A percentile compares a stretch with the other conserved stretches of the same genome.
Evolutionary conservation across 345 rosid species (phyloP).

Genomic region (thale cress (Arabidopsis thaliana)): DNA sequence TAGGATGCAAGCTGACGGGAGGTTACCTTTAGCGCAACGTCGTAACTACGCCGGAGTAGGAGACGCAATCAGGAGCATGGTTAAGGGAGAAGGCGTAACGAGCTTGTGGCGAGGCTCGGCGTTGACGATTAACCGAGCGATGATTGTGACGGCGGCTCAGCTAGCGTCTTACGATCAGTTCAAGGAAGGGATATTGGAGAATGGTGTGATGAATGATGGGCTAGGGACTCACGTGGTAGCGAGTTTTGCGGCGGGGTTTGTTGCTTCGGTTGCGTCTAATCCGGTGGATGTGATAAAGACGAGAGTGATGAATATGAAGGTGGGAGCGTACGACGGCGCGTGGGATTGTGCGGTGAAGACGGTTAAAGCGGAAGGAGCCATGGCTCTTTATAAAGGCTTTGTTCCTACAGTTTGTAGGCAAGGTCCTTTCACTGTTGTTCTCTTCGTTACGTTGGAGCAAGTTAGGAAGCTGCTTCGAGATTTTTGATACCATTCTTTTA

Average conservation of each 20-base stretch:
- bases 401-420: constrained; percentile 82
- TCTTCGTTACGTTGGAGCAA: constrained; percentile 84
- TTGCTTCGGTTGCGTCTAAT: constrained; percentile 79
- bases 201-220: constrained; percentile 59
- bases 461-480: constrained; percentile 65
- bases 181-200: constrained; percentile 63
- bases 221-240: constrained; percentile 75
- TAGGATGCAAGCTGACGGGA: constrained; percentile 85
- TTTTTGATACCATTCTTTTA: constrained; percentile 29
- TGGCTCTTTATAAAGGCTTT: constrained; percentile 79
- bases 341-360: constrained; percentile 74
- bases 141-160: constrained; percentile 83
- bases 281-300: constrained; percentile 89
- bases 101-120: constrained; percentile 73
- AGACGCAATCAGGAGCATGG: constrained; percentile 70
- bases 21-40: constrained; percentile 65
- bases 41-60: constrained; percentile 71
- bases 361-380: constrained; percentile 61
- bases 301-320: constrained; percentile 86
- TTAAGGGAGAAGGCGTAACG: constrained; percentile 52
- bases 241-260: constrained; percentile 77
- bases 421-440: constrained; percentile 78
- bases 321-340: constrained; percentile 66
- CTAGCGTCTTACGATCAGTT: constrained; percentile 76
- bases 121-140: constrained; percentile 75